Conservation (phyloP, 2,329 filamentous ascomycete genomes). For the Grosmannia serpens region DNA sequence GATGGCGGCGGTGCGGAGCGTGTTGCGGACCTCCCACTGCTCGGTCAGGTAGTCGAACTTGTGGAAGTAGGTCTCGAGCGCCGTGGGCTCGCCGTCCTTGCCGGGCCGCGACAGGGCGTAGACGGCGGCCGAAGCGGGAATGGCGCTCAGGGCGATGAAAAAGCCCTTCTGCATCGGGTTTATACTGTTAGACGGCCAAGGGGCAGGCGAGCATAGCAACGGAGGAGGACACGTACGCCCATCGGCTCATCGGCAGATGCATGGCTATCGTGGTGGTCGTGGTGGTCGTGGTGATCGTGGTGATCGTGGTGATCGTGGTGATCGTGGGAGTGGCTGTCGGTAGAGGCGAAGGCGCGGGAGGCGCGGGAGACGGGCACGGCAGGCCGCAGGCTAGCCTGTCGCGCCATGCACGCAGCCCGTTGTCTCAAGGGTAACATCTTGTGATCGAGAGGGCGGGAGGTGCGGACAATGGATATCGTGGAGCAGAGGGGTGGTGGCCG, state of each 20-base stretch:
- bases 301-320: constrained; percentile 7
- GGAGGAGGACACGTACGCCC: constrained; percentile 34
- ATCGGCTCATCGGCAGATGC: constrained; percentile 38
- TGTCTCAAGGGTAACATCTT: constrained; percentile 27
- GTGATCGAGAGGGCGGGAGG: neutral
- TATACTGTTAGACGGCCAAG: neutral
- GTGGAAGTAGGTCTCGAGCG: constrained; percentile 32
- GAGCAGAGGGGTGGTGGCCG: neutral
- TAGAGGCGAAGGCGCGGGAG: constrained; percentile 41
- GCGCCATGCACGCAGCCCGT: constrained; percentile 24
- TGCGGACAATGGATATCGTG: neutral
- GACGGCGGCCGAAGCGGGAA: constrained; percentile 31
- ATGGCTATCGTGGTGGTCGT: constrained; percentile 23
- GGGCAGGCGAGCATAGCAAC: neutral
- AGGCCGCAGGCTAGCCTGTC: constrained; percentile 20
- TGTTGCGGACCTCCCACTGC: constrained; percentile 41
- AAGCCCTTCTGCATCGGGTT: constrained; percentile 32
- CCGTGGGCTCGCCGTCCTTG: constrained; percentile 37
- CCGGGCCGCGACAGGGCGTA: constrained; percentile 39
- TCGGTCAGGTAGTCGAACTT: constrained; percentile 35
- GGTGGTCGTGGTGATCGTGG: constrained; percentile 7
- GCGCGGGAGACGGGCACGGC: constrained; percentile 18
- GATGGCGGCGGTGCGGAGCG: constrained; percentile 36
- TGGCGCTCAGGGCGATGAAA: constrained; percentile 30
- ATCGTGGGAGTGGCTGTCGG: constrained; percentile 11